Base-by-base conservation (phyloP, 192 early-diverging fungal species). In the Dimargaris xerosporica region DNA sequence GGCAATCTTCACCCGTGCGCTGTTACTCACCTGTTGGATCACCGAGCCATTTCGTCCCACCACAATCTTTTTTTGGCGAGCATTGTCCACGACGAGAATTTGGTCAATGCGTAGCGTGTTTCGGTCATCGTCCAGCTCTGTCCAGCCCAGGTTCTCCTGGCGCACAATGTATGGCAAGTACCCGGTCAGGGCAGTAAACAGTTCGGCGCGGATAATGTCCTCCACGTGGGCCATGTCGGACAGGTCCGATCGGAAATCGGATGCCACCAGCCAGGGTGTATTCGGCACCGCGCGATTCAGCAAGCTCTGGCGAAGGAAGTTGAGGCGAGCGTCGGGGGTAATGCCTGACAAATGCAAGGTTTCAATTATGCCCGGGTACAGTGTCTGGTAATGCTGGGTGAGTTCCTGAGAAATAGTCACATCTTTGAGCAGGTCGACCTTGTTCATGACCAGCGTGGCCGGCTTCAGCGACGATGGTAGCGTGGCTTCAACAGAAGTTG, bases 71-170 rank as follows among this genome's bases (percentile, higher is more conserved):
- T 56, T 56, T 29, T 56, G 54, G 28, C 54, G 54, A 5, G 29
- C 54, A 17, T 56, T 56, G 30, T 81, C 80, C 0, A 81, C 78
- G 45, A 73, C 56, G 5, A 83, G 62, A 21, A 71, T 67, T 52
- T 83, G 79, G 34, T 81, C 79, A 48, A 83, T 83, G 45, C 75
- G 66, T 19, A 81, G 58, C 21, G 64, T 54, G 43, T 71, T 6
- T 6, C 28, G 54, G 28, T 56, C 54, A 21, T 56, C 67, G 39
- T 75, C 69, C 0, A 75, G 25, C 30, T 74, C 71, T 1, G 74
- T 80, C 81, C 79, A 81, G 10, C 80, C 75, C 9, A 73, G 64
- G 55, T 83, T 83, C 28, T 75, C 74, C 58, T 80, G 81, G 23
- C 70, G 75, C 6, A 83, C 41, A 26, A 67, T 65, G 50, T 83